Percentiles rank a stretch among this genome's conserved stretches.
phyloP scores from a whole-genome alignment of 2,329 filamentous ascomycete species.

The Drechslerella coelobrocha region DNA sequence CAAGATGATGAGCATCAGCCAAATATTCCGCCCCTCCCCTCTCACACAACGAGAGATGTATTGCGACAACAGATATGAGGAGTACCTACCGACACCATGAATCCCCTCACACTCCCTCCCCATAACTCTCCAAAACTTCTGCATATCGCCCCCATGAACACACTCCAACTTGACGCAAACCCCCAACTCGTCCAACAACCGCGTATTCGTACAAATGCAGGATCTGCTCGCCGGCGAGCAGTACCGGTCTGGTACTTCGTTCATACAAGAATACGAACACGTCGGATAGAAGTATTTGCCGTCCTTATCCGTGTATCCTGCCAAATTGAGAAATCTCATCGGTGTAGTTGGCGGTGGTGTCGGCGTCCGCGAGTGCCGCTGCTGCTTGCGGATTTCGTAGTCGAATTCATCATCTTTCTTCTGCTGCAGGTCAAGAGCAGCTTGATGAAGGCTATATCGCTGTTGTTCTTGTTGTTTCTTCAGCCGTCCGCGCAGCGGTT shows the following conservation, averaged over 20 bases:
- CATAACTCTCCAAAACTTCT: constrained; percentile 49
- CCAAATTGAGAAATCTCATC: constrained; percentile 33
- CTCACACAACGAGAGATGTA: too few relatives aligned
- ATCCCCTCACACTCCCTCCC: constrained; percentile 32
- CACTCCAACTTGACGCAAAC: constrained; percentile 44
- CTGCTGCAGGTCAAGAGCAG: neutral
- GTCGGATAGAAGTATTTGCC: constrained; percentile 28
- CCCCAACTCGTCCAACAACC: constrained; percentile 36
- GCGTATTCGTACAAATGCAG: constrained; percentile 26
- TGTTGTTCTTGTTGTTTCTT: neutral
- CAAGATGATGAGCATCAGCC: too few relatives aligned
- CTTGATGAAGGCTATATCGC: constrained; percentile 1
- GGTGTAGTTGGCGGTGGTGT: constrained; percentile 13
- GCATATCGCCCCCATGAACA: constrained; percentile 46
- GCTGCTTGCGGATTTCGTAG: neutral
- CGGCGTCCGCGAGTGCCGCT: constrained; percentile 5
- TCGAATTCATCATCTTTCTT: constrained; percentile 9
- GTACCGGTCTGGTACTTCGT: neutral
- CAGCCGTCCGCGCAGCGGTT: neutral
- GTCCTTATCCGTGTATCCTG: constrained; percentile 27
- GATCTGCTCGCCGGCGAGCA: neutral
- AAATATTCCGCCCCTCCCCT: too few relatives aligned
- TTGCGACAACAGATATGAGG: too few relatives aligned
- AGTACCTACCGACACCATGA: constrained; percentile 10
- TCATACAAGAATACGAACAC: constrained; percentile 15